Evolutionary conservation across 2,329 filamentous ascomycete genomes (phyloP), one percentile per base, ranked within the genome.

Genomic region (Tolypocladium ovalisporum): DNA sequence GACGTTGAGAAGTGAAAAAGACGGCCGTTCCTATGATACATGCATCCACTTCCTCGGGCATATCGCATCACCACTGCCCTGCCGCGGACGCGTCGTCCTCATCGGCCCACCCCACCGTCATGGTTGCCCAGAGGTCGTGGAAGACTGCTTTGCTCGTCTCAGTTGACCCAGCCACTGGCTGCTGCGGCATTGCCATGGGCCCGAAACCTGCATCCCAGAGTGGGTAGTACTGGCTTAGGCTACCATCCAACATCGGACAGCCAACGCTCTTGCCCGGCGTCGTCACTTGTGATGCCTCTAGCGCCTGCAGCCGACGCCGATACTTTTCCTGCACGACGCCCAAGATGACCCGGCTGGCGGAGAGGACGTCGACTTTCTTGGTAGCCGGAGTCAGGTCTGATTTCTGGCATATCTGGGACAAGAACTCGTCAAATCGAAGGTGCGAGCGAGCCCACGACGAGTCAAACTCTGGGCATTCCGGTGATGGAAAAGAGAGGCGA

Each of bases 201-300:
- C 34, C 57, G 61, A 72, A 56, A 54, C 66, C 66, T 8, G 74
- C 73, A 34, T 77, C 74, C 78, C 78, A 81, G 29, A 71, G 62
- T 0, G 73, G 68, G 32, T 79, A 66, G 52, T 76, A 79, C 36
- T 68, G 62, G n/a, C 79, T 73, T 58, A 81, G 60, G 57, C 72
- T 79, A 10, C 74, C 76, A 60, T 82, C 78, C 44, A 81, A 67
- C 75, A 82, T 78, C 17, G 79, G 79, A 58, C 79, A 82, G 5
- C 68, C 69, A 22, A 65, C 59, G n/a, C 59, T 40, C 32, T 22
- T 52, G 22, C 61, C 59, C 2, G 61, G 56, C 22, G 65, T 60
- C 52, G 64, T 57, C 8, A 64, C 59, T 15, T 59, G 57, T 44
- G 57, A 55, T 37, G 49, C 59, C 52, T 71, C 66, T 44, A 74